Base-by-base conservation (phyloP, 2,329 filamentous ascomycete species). In the Aspergillus piperis region DNA sequence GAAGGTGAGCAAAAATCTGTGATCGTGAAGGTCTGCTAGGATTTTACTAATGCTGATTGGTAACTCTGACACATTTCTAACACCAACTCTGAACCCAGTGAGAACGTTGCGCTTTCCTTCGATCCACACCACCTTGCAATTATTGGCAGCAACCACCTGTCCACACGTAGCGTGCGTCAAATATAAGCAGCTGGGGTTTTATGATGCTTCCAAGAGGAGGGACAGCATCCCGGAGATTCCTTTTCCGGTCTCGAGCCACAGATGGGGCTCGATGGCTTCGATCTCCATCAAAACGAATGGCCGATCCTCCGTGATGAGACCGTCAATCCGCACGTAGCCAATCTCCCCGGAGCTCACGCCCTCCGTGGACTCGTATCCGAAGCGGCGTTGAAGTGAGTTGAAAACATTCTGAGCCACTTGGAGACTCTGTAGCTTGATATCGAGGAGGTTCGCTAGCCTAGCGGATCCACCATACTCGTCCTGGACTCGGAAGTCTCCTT, bases 281-380 rank as follows among this genome's bases (percentile, higher is more conserved):
- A 57, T 44, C 44, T 51, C 44, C 47, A 42, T 57, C 36, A 57
- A 39, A 8, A 57, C 47, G 42, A 57, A 57, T 5, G 32, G n/a
- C 4, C 54, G 44, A 30, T 57, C 54, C 5, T 42, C 17, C 8
- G 44, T 51, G 2, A 57, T 49, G 32, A 57, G 19, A 4, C 54
- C 54, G 39, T 57, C 54, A 2, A 57, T 49, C 13, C 54, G 54
- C n/a, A 49, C 13, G 19, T 57, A 57, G 6, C 17, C 54, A 10
- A 50, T 49, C 1, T 8, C 27, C 3, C 42, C 42, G 41, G 2
- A 42, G 41, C 41, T 7, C 11, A 42, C 3, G 2, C n/a, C 41
- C 8, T 42, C 41, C 17, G 41, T 19, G 8, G 2, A 8, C 17
- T 21, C 21, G 17, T 10, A 5, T 5, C 8, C 17, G 41, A 42